Evolutionary conservation across 108 stramenopile species (phyloP).

Genomic region (Stephanodiscus triporus): DNA sequence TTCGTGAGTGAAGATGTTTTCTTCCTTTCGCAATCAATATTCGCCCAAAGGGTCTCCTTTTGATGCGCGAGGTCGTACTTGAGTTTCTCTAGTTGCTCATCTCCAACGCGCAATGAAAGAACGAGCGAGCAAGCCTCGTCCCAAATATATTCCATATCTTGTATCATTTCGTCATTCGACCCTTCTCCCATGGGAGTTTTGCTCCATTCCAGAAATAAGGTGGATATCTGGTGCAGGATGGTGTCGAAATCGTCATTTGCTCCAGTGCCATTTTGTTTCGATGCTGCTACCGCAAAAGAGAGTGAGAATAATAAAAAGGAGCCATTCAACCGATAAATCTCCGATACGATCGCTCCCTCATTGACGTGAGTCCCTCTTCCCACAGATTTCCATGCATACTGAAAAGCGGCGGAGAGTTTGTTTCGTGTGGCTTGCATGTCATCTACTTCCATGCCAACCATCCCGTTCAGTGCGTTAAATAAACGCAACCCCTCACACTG

Average conservation of each 20-base stretch:
- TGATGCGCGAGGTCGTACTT: slow-evolving; percentile 43
- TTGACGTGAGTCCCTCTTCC: slow-evolving; percentile 74
- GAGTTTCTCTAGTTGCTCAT: slow-evolving; percentile 6
- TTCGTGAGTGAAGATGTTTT: slow-evolving; percentile 40
- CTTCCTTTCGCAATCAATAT: slow-evolving; percentile 43
- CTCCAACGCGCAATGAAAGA: slow-evolving; percentile 20
- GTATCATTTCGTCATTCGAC: slow-evolving; percentile 52
- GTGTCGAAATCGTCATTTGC: not conserved
- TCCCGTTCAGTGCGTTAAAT: not conserved
- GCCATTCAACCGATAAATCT: slow-evolving; percentile 50
- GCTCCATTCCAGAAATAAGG: slow-evolving; percentile 38
- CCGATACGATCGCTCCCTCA: slow-evolving; percentile 54
- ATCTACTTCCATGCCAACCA: slow-evolving; percentile 13
- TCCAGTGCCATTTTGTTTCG: slow-evolving; percentile 2
- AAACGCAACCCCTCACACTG: slow-evolving; percentile 23
- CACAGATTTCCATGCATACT: slow-evolving; percentile 52
- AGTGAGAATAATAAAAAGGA: slow-evolving; percentile 29
- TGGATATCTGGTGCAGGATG: slow-evolving; percentile 31
- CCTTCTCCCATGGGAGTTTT: slow-evolving; percentile 52
- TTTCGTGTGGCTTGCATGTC: slow-evolving; percentile 2
- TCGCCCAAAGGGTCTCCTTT: slow-evolving; percentile 41
- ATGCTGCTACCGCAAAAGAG: slow-evolving; percentile 16
- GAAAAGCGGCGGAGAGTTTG: slow-evolving; percentile 53
- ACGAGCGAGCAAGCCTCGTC: slow-evolving; percentile 34
- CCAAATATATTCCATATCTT: slow-evolving; percentile 44